phyloP scores from a whole-genome alignment of 805 yeast species.

The Wickerhamomyces queroliae region DNA sequence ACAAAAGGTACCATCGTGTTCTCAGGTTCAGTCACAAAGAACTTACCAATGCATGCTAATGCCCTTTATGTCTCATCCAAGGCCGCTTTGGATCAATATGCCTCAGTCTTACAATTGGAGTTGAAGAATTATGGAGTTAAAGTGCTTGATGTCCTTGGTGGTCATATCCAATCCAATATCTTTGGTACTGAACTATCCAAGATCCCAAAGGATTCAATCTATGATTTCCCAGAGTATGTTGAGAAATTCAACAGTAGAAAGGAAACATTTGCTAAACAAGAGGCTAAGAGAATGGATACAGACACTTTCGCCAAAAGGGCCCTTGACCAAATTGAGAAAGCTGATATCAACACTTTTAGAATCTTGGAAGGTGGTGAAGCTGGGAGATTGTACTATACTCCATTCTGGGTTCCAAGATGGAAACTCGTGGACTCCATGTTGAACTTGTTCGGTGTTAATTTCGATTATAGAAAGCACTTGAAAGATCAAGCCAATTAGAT shows the following conservation, averaged over 20 bases:
- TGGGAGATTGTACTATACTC: conserved; percentile 4
- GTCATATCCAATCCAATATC: conserved; percentile 34
- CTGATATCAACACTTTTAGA: conserved; percentile 11
- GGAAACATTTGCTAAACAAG: conserved; percentile 1
- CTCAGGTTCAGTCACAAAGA: conserved; percentile 33
- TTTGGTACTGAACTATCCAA: conserved; percentile 7
- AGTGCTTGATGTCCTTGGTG: conserved; percentile 36
- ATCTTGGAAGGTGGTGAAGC: conserved; percentile 18
- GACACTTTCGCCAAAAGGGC: conserved; percentile 17
- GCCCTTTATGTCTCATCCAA: conserved; percentile 33
- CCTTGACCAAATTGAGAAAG: conserved; percentile 27
- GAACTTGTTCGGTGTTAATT: conserved; percentile 14
- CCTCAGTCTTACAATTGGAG: conserved; percentile 30
- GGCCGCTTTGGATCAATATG: conserved; percentile 38
- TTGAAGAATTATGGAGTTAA: conserved; percentile 34
- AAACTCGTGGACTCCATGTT: conserved; percentile 11
- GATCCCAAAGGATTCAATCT: conserved; percentile 14
- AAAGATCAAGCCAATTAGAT: conserved; percentile 1
- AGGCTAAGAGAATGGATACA: neutral
- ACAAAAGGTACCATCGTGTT: conserved; percentile 34
- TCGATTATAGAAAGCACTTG: conserved; percentile 17
- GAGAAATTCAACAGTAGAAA: conserved; percentile 6
- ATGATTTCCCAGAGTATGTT: conserved; percentile 14
- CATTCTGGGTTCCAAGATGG: conserved; percentile 7
- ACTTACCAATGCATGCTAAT: conserved; percentile 32